Base-by-base conservation (phyloP, 805 yeast species). In the Wickerhamomyces canadensis region DNA sequence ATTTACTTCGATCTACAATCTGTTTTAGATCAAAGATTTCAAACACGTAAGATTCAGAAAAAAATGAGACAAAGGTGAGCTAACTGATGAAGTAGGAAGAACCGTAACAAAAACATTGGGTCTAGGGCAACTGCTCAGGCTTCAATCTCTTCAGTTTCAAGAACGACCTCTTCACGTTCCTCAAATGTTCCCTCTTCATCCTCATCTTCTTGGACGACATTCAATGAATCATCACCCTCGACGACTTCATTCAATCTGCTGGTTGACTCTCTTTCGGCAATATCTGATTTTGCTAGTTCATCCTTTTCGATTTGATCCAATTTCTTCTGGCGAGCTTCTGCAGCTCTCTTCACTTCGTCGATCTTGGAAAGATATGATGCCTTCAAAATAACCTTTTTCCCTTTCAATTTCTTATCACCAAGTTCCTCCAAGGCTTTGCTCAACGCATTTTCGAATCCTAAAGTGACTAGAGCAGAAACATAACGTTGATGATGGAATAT, bases 401-500 rank as follows among this genome's bases (percentile, higher is more conserved):
- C 67, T 27, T 60, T 47, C 32, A 72, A 49, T 39, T 62, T 65
- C 41, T 58, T 57, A 23, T 55, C 60, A 28, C 62, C 47, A 41
- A 73, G 57, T 15, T 55, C 53, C 15, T 52, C 61, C 31, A 73
- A 58, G 3, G 80, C 75, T n/a, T 58, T 58, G 4, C 58, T 58
- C 26, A 74, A 49, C 2, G 68, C 68, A 15, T 55, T 63, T 2
- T 59, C 67, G n/a, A 64, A 62, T 14, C 65, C 62, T 40, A 72
- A 58, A 33, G 67, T 72, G 35, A 67, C 72, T 60, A 70, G 68
- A 35, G 84, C 86, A 35, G 72, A 68, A 12, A 68, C 67, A 36
- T 58, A 48, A 31, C 61, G 61, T 33, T 61, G 64, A 42, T 65
- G 57, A 37, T 48, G 50, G 28, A 51, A 48, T 37, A 43, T 45